These are phyloP conservation scores for Castanea crenata DNA, from an alignment of 306 rosid species.

Conservation along the genomic window DNA sequence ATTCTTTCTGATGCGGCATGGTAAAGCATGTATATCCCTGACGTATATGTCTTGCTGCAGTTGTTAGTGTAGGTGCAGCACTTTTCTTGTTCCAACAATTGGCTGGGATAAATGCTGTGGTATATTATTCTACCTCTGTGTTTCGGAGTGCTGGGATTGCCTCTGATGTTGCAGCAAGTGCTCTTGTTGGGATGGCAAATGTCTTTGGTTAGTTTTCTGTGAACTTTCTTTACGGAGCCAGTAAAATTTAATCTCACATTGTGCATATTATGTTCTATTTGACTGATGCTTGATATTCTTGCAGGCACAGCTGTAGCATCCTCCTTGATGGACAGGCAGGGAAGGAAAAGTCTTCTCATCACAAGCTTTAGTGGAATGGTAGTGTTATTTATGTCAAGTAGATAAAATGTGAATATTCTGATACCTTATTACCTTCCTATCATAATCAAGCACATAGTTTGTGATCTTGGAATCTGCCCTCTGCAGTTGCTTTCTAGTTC, in stretches of 20 bases:
- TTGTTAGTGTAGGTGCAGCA: slow-evolving; percentile 84
- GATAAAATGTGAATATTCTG: background rate
- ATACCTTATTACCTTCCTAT: background rate
- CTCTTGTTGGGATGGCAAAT: slow-evolving; percentile 91
- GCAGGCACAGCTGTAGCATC: slow-evolving; percentile 86
- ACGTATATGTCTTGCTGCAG: slow-evolving; percentile 45
- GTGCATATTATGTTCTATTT: slow-evolving; percentile 8
- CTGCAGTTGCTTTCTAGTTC: background rate
- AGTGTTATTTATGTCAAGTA: slow-evolving; percentile 19
- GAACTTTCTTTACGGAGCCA: background rate
- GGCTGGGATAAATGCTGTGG: slow-evolving; percentile 97
- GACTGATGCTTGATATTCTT: slow-evolving; percentile 21
- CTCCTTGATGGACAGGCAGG: slow-evolving; percentile 86
- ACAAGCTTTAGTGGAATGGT: slow-evolving; percentile 95
- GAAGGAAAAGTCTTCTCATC: slow-evolving; percentile 84
- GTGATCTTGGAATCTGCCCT: background rate
- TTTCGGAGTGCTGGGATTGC: slow-evolving; percentile 91
- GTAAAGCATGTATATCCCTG: slow-evolving; percentile 4
- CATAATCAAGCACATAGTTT: background rate
- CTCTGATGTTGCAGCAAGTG: slow-evolving; percentile 98
- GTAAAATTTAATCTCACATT: slow-evolving; percentile 1
- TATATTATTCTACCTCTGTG: slow-evolving; percentile 89
- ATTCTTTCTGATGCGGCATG: background rate
- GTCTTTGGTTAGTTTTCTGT: slow-evolving; percentile 68
- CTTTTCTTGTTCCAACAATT: slow-evolving; percentile 91